Conservation (phyloP, 2,329 filamentous ascomycete species). For the Curvularia hawaiiensis region DNA sequence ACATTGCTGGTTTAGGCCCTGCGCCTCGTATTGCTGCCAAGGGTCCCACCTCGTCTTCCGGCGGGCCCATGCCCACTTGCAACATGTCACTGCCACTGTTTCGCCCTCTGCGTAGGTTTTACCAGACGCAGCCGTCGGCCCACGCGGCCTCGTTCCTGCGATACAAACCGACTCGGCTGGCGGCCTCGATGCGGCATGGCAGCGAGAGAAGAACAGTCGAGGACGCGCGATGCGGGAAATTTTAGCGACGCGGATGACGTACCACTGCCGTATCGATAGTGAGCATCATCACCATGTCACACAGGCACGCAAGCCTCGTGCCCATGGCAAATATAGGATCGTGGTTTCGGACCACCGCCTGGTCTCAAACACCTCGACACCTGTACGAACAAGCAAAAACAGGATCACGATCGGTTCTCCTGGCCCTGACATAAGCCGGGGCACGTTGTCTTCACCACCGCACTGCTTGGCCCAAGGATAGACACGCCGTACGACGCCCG, state of each 20-base stretch:
- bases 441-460: background rate
- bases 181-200: background rate
- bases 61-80: conserved; percentile 16
- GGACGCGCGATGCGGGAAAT: background rate
- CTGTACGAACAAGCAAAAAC: background rate
- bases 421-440: conserved; percentile 23
- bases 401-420: conserved; percentile 6
- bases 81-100: conserved; percentile 5
- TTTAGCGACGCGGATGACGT: conserved; percentile 17
- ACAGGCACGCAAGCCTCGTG: background rate
- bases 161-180: background rate
- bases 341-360: conserved; percentile 1
- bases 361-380: background rate
- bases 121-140: background rate
- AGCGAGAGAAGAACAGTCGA: too few relatives aligned
- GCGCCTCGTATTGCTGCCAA: conserved; percentile 21
- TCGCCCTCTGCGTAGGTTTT: background rate
- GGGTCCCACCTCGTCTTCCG: conserved; percentile 15
- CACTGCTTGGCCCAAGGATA: conserved; percentile 4
- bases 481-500: conserved; percentile 4
- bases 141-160: background rate
- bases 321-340: conserved; percentile 4
- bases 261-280: conserved; percentile 15
- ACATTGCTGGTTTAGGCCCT: conserved; percentile 13
- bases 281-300: conserved; percentile 1